phyloP scores from a whole-genome alignment of 768 basidiomycete genomes.

The Epithele typhae region DNA sequence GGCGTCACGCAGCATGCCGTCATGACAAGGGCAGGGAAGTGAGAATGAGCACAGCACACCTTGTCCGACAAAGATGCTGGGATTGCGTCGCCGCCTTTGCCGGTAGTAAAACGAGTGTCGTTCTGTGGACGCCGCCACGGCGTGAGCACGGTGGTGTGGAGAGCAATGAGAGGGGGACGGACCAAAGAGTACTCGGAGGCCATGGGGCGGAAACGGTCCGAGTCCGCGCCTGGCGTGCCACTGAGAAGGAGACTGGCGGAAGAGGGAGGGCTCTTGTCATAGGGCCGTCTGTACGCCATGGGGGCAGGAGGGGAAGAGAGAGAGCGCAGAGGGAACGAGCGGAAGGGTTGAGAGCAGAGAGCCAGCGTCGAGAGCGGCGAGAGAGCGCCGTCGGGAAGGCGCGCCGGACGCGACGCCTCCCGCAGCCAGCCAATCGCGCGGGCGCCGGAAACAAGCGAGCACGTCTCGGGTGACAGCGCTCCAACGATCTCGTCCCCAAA shows the following conservation, averaged over 20 bases:
- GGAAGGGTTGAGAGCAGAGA: slow-evolving; percentile 1
- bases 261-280: slow-evolving; percentile 14
- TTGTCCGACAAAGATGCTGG: slow-evolving; percentile 21
- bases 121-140: slow-evolving; percentile 7
- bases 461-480: no score
- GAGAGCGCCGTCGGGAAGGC: not conserved
- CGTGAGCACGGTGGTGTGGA: not conserved
- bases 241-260: slow-evolving; percentile 17
- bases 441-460: no score
- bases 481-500: no score
- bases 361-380: not conserved
- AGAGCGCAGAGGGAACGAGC: slow-evolving; percentile 6
- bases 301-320: slow-evolving; percentile 3
- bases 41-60: slow-evolving; percentile 5
- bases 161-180: slow-evolving; percentile 1
- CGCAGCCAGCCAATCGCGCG: slow-evolving; percentile 1
- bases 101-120: slow-evolving; percentile 15
- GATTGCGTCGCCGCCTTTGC: slow-evolving; percentile 10
- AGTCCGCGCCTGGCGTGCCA: slow-evolving; percentile 14
- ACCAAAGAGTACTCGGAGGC: slow-evolving; percentile 20
- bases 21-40: not conserved
- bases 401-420: not conserved
- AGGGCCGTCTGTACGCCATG: slow-evolving; percentile 13
- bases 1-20: not conserved
- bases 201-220: slow-evolving; percentile 14